These are phyloP conservation scores for Orbilia ellipsospora DNA, from an alignment of 2,329 filamentous ascomycete species.

Conservation along the genomic window DNA sequence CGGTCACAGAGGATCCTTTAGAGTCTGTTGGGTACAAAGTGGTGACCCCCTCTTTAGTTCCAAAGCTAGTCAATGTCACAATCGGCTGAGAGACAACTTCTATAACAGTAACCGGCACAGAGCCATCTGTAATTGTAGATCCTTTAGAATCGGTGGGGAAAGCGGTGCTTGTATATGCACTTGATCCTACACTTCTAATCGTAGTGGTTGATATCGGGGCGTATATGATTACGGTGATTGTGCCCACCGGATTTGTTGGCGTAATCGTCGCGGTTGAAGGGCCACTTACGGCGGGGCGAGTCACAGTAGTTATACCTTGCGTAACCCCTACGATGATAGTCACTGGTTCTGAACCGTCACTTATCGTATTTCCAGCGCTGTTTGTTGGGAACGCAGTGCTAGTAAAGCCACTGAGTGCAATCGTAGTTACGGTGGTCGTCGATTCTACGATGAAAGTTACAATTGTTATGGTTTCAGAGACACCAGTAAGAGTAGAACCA, in stretches of 20 bases:
- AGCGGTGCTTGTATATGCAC: not conserved
- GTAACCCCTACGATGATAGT: not conserved
- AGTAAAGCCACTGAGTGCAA: not conserved
- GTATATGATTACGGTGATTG: not conserved
- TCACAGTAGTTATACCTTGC: not conserved
- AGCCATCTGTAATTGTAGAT: conserved; percentile 3
- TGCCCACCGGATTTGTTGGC: not conserved
- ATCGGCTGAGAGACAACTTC: not conserved
- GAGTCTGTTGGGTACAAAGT: not conserved
- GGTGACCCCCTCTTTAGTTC: not conserved
- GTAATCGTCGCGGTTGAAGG: not conserved
- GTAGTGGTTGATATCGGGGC: not conserved
- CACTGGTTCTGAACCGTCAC: not conserved
- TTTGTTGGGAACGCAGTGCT: conserved; percentile 7
- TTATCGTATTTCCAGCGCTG: conserved; percentile 5
- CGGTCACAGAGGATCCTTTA: not conserved
- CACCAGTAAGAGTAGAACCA: not conserved
- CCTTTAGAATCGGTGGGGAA: not conserved
- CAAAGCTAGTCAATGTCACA: too few relatives aligned
- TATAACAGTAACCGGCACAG: conserved; percentile 6
- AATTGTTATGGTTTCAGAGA: not conserved
- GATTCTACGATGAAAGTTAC: not conserved
- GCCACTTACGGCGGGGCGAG: not conserved
- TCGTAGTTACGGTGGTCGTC: not conserved
- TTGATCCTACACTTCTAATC: not conserved